phyloP scores from a whole-genome alignment of 139 green algal species.

The Ulvella scutata region DNA sequence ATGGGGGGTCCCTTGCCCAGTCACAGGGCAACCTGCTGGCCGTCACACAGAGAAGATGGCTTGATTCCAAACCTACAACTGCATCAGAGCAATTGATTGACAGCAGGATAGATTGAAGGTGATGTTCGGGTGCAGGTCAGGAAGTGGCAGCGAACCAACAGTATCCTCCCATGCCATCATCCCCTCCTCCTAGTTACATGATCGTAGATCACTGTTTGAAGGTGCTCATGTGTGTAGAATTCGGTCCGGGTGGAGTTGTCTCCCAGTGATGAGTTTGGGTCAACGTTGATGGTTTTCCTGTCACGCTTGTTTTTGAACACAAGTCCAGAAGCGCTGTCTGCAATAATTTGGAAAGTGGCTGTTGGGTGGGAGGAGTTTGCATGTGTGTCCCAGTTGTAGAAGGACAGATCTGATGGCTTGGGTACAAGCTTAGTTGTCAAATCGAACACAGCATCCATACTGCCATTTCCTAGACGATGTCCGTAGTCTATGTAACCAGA shows the following conservation, averaged over 20 bases:
- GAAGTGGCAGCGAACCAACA: too few relatives aligned
- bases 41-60: too few relatives aligned
- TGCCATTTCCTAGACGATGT: conserved; percentile 36
- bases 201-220: conserved; percentile 74
- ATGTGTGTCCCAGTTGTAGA: conserved; percentile 88
- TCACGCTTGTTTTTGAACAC: conserved; percentile 86
- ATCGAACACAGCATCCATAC: conserved; percentile 67
- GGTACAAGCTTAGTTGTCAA: conserved; percentile 57
- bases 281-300: conserved; percentile 70
- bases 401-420: conserved; percentile 62
- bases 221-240: conserved; percentile 50
- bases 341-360: conserved; percentile 75
- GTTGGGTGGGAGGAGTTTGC: conserved; percentile 59
- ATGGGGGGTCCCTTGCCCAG: conserved; percentile 77
- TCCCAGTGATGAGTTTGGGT: conserved; percentile 35
- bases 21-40: conserved; percentile 72
- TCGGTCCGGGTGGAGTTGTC: conserved; percentile 69
- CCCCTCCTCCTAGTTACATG: conserved; percentile 56
- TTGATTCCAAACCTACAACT: too few relatives aligned
- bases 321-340: conserved; percentile 56
- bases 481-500: conserved; percentile 84
- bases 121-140: too few relatives aligned
- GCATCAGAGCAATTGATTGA: too few relatives aligned
- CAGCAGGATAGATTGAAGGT: too few relatives aligned
- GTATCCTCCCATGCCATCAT: too few relatives aligned